Evolutionary conservation across 23 red algal species (phyloP).

Genomic region (Gracilaria domingensis): DNA sequence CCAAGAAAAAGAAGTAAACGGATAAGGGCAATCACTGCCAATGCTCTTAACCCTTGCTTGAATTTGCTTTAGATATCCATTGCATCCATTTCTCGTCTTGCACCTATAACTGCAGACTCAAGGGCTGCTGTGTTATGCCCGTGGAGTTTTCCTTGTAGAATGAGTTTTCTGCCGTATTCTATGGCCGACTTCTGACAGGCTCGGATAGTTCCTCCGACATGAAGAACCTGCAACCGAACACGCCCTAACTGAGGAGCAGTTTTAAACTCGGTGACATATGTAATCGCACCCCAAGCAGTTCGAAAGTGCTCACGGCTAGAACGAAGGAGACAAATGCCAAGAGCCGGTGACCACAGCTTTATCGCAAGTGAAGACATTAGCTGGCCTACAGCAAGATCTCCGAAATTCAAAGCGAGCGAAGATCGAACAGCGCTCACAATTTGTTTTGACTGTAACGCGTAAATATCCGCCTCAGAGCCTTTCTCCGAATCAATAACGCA

Average conservation of each 20-base stretch:
- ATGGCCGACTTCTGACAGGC: slow-evolving; percentile 57
- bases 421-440: slow-evolving; percentile 47
- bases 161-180: slow-evolving; percentile 42
- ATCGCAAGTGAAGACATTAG: slow-evolving; percentile 37
- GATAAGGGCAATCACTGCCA: not conserved
- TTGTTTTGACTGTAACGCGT: slow-evolving; percentile 12
- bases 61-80: slow-evolving; percentile 36
- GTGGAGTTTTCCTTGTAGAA: not conserved
- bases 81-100: slow-evolving; percentile 40
- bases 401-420: slow-evolving; percentile 65
- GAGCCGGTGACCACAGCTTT: slow-evolving; percentile 71
- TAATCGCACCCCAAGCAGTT: slow-evolving; percentile 44
- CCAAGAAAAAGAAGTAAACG: slow-evolving; percentile 63
- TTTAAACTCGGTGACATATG: slow-evolving; percentile 31
- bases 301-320: slow-evolving; percentile 63
- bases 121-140: not conserved
- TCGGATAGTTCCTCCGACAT: slow-evolving; percentile 73
- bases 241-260: slow-evolving; percentile 25
- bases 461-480: slow-evolving; percentile 4
- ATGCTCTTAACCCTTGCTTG: no score
- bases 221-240: slow-evolving; percentile 47
- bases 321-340: slow-evolving; percentile 54
- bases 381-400: slow-evolving; percentile 64
- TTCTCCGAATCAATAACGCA: slow-evolving; percentile 55
- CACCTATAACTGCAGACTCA: slow-evolving; percentile 5